A percentile compares a stretch with the other conserved stretches of the same genome.
Conservation (phyloP, 148 eudicot genomes). For the Camellia japonica region DNA sequence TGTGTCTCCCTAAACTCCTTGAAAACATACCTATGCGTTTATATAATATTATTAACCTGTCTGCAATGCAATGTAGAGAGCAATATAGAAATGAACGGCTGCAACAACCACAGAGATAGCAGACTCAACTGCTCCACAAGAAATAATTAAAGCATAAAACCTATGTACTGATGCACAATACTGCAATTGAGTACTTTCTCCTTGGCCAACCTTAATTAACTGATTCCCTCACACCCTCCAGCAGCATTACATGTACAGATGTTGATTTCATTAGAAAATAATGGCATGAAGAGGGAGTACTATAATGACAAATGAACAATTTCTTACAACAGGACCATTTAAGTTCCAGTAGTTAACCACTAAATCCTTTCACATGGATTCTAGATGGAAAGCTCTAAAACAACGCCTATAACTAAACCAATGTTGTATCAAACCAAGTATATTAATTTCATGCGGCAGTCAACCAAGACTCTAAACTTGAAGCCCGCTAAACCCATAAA, state of each 20-base stretch:
- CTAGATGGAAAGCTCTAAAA: background rate
- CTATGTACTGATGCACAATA: background rate
- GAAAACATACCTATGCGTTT: background rate
- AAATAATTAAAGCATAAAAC: background rate
- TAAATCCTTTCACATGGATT: background rate
- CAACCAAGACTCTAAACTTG: background rate
- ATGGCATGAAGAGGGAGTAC: background rate
- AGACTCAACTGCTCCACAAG: background rate
- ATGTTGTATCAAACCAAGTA: background rate
- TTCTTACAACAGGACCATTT: background rate
- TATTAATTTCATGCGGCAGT: constrained; percentile 2
- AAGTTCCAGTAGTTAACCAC: background rate
- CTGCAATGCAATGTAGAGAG: background rate
- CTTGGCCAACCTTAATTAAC: background rate
- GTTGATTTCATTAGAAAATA: background rate
- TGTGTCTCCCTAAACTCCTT: background rate
- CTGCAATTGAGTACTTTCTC: background rate
- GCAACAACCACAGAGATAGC: background rate
- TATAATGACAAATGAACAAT: background rate
- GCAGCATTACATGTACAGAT: background rate
- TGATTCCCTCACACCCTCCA: background rate
- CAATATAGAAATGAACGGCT: background rate
- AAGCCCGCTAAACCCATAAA: background rate
- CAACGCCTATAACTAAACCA: background rate
- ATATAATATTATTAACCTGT: background rate